These are phyloP conservation scores for Aspergillus persii DNA, from an alignment of 2,329 filamentous ascomycete species.

Conservation along the genomic window DNA sequence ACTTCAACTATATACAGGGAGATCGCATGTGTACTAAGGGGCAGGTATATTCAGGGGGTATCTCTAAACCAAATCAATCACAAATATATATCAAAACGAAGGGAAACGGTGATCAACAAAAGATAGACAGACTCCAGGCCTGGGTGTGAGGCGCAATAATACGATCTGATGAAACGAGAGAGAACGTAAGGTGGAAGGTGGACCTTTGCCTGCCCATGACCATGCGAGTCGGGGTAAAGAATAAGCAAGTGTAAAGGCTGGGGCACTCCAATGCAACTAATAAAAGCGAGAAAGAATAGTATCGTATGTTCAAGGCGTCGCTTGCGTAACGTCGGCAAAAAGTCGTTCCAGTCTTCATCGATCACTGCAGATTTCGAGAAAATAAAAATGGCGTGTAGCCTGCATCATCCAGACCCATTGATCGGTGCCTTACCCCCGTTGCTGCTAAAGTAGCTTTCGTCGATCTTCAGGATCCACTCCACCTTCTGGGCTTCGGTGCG, in stretches of 20 bases:
- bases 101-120: constrained; percentile 17
- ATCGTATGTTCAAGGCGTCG: constrained; percentile 8
- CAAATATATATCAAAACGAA: constrained; percentile 19
- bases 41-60: constrained; percentile 38
- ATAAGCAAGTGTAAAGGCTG: constrained; percentile 1
- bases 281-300: background rate
- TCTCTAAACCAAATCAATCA: constrained; percentile 33
- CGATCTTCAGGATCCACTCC: constrained; percentile 95
- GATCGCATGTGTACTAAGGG: constrained; percentile 27
- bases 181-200: background rate
- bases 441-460: constrained; percentile 68
- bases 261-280: constrained; percentile 7
- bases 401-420: constrained; percentile 24
- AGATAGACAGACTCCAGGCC: constrained; percentile 20
- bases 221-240: background rate
- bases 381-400: background rate
- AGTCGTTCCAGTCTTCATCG: background rate
- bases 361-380: background rate
- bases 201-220: background rate
- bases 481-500: constrained; percentile 87
- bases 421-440: constrained; percentile 24
- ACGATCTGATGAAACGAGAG: background rate
- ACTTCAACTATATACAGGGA: constrained; percentile 33
- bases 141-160: constrained; percentile 10
- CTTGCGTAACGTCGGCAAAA: constrained; percentile 7